Evolutionary conservation across 164 flowering plant species (phyloP).

Genomic region (Liquidambar formosana): DNA sequence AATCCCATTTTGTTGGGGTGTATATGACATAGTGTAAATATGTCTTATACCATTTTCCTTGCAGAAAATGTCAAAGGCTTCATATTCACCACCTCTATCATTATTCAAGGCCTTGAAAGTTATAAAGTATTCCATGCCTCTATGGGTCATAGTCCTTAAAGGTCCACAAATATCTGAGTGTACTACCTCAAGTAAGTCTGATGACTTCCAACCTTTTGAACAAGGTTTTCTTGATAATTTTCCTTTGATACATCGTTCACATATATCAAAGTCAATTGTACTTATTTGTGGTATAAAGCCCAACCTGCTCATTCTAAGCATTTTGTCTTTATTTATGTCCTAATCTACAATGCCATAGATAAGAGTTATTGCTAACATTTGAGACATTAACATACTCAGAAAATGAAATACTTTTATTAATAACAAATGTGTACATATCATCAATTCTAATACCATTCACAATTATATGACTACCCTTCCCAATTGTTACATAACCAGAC

Average conservation of each 20-base stretch:
- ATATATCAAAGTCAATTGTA: background rate
- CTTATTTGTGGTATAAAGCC: background rate
- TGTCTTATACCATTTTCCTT: background rate
- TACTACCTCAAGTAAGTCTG: background rate
- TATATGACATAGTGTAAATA: too few species aligned
- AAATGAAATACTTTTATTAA: too few species aligned
- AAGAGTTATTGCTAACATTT: too few species aligned
- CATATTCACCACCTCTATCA: conserved; percentile 1
- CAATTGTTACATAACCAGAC: too few species aligned
- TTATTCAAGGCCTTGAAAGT: background rate
- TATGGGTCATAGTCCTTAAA: background rate
- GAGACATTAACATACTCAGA: too few species aligned
- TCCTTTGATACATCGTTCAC: background rate
- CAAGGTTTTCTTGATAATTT: background rate
- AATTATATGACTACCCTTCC: too few species aligned
- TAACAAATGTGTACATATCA: too few species aligned
- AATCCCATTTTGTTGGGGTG: too few species aligned
- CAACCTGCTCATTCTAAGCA: background rate
- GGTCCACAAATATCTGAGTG: conserved; percentile 1
- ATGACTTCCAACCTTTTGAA: background rate
- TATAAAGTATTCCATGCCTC: conserved; percentile 1
- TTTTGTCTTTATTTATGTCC: conserved; percentile 2
- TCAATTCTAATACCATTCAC: too few species aligned
- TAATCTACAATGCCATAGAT: background rate
- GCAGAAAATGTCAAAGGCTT: background rate